Conservation (phyloP, 306 rosid genomes). For the Corylus heterophylla region DNA sequence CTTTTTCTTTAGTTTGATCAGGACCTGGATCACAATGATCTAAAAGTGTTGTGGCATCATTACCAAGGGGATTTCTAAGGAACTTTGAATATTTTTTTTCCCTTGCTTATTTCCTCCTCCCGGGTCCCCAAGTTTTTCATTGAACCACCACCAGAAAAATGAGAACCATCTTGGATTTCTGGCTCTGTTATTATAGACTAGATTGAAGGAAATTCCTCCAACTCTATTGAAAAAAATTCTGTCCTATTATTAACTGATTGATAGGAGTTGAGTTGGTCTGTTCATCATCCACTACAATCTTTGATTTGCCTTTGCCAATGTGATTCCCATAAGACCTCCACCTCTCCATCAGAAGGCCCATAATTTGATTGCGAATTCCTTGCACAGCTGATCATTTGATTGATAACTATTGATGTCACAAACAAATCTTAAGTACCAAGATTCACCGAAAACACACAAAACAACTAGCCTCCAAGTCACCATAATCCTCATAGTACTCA, state of each 20-base stretch:
- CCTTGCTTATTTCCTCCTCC: too few relatives aligned
- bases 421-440: background rate
- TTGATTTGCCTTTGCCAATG: conserved; percentile 2
- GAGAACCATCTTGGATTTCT: background rate
- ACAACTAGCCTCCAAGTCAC: conserved; percentile 58
- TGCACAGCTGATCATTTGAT: conserved; percentile 28
- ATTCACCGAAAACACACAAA: background rate
- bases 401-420: background rate
- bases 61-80: too few relatives aligned
- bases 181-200: too few relatives aligned
- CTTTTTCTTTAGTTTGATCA: conserved; percentile 12
- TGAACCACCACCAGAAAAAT: background rate
- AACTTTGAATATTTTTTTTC: too few relatives aligned
- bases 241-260: background rate
- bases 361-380: background rate
- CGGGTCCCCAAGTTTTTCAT: too few relatives aligned
- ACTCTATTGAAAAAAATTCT: too few relatives aligned
- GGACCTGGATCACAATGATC: too few relatives aligned
- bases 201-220: too few relatives aligned
- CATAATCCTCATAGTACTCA: conserved; percentile 52
- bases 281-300: conserved; percentile 4
- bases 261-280: too few relatives aligned
- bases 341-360: background rate
- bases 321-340: conserved; percentile 2
- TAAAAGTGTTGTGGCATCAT: too few relatives aligned